These are phyloP conservation scores for Fusarium graminum DNA, from an alignment of 2,329 filamentous ascomycete species.

Conservation along the genomic window DNA sequence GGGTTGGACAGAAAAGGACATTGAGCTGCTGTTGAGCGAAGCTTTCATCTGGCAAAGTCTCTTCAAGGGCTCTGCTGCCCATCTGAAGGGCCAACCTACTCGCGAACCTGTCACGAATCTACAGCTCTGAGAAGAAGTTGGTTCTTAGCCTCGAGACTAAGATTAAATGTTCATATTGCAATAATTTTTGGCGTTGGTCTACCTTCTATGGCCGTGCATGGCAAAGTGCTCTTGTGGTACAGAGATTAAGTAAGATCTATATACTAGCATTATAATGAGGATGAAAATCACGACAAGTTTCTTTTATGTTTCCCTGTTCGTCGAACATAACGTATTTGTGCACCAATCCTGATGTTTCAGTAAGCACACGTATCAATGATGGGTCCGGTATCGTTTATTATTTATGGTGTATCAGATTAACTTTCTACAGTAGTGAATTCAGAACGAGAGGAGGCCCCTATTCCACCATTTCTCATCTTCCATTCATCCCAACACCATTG, in stretches of 20 bases:
- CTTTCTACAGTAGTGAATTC: slow-evolving; percentile 29
- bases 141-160: neutral
- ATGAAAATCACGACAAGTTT: slow-evolving; percentile 33
- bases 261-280: slow-evolving; percentile 44
- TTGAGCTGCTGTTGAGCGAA: slow-evolving; percentile 93
- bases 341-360: neutral
- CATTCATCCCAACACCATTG: slow-evolving; percentile 24
- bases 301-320: slow-evolving; percentile 7
- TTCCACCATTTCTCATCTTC: slow-evolving; percentile 22
- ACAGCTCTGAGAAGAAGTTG: slow-evolving; percentile 51
- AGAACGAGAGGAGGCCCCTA: slow-evolving; percentile 30
- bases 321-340: neutral
- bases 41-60: slow-evolving; percentile 99
- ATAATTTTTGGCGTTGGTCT: slow-evolving; percentile 20
- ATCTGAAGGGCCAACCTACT: slow-evolving; percentile 72
- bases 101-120: slow-evolving; percentile 55
- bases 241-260: slow-evolving; percentile 21
- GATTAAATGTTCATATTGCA: slow-evolving; percentile 13
- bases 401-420: slow-evolving; percentile 21
- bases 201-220: slow-evolving; percentile 9
- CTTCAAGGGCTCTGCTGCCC: slow-evolving; percentile 93
- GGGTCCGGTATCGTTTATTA: slow-evolving; percentile 33
- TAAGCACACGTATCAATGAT: neutral
- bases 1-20: slow-evolving; percentile 97
- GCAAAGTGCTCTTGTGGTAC: slow-evolving; percentile 4